Percentiles rank a stretch among this genome's conserved stretches.
Evolutionary conservation across 306 rosid species (phyloP).

Genomic region (Quercus alba): DNA sequence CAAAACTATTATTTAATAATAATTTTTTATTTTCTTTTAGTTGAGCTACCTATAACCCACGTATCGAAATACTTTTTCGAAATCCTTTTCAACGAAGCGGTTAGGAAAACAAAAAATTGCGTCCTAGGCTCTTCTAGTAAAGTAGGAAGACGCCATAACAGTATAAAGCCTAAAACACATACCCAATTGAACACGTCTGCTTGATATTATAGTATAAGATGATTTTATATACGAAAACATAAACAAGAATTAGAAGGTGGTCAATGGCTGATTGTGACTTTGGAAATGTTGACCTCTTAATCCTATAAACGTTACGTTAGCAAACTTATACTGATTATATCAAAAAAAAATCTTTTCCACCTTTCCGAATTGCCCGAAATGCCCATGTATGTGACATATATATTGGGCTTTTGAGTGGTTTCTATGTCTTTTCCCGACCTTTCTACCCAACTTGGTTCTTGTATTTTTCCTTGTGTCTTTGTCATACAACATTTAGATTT

Average conservation of each 20-base stretch:
- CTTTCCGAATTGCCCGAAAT: too few relatives aligned
- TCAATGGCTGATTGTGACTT: constrained; percentile 29
- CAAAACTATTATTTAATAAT: too few relatives aligned
- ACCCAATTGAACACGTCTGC: constrained; percentile 16
- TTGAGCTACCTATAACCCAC: too few relatives aligned
- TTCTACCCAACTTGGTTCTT: too few relatives aligned
- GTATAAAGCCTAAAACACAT: neutral
- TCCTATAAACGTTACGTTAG: neutral
- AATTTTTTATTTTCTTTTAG: too few relatives aligned
- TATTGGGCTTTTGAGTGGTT: too few relatives aligned
- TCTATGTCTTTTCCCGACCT: too few relatives aligned
- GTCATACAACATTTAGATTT: too few relatives aligned
- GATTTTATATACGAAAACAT: neutral
- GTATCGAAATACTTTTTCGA: neutral
- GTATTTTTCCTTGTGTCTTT: too few relatives aligned
- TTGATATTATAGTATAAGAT: neutral
- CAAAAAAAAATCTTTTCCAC: too few relatives aligned
- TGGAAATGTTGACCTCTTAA: neutral
- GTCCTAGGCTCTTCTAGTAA: constrained; percentile 6
- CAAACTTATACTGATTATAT: neutral
- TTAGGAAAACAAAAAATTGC: neutral
- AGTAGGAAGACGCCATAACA: constrained; percentile 10
- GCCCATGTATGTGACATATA: too few relatives aligned
- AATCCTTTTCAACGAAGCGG: neutral
- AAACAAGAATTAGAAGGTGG: neutral